Conservation (phyloP, 2,329 filamentous ascomycete species). For the Colletotrichum lupini region DNA sequence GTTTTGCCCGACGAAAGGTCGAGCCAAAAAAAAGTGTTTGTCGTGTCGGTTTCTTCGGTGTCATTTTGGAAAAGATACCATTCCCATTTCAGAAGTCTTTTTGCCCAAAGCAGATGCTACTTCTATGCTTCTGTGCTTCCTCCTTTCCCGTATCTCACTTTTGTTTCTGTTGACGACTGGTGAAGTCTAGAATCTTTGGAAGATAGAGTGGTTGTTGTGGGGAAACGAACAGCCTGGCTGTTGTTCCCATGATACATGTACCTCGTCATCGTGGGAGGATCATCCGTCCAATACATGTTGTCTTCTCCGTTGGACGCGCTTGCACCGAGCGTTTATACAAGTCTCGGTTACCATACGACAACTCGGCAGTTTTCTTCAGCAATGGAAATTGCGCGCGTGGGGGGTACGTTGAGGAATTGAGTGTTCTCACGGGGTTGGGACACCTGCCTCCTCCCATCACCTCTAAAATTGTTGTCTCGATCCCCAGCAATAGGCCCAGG, state of each 20-base stretch:
- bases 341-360: not conserved
- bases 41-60: not conserved
- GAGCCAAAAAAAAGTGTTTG: not conserved
- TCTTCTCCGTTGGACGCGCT: conserved; percentile 7
- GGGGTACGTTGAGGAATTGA: not conserved
- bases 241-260: conserved; percentile 21
- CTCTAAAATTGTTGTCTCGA: not conserved
- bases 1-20: conserved; percentile 6
- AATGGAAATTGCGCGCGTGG: not conserved
- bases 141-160: not conserved
- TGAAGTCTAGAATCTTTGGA: not conserved
- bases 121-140: not conserved
- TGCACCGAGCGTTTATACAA: conserved; percentile 5
- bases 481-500: not conserved
- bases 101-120: conserved; percentile 25
- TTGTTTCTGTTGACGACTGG: not conserved
- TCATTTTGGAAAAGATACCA: conserved; percentile 7
- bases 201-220: not conserved
- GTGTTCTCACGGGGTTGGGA: not conserved
- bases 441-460: not conserved
- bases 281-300: conserved; percentile 5
- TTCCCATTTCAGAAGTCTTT: conserved; percentile 16
- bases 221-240: not conserved
- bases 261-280: conserved; percentile 3
- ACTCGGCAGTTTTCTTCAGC: conserved; percentile 23